phyloP scores from a whole-genome alignment of 176 grass and related monocot genomes.

The Eragrostis nindensis region DNA sequence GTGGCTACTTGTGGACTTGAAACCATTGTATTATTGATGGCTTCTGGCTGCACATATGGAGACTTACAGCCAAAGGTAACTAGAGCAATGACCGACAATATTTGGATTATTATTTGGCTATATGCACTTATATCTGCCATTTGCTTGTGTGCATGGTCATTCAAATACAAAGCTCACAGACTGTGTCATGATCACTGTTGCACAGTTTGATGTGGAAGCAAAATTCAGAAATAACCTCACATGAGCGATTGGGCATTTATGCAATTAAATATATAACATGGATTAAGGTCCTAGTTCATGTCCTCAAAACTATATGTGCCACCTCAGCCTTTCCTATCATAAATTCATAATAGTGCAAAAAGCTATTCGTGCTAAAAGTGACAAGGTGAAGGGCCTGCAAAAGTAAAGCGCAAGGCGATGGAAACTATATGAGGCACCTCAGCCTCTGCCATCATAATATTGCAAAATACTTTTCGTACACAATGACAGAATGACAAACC shows the following conservation, averaged over 20 bases:
- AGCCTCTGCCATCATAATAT: too few species aligned
- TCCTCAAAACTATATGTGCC: not conserved
- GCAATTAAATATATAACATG: not conserved
- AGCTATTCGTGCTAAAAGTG: not conserved
- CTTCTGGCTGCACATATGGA: not conserved
- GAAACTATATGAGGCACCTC: too few species aligned
- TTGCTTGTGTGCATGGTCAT: not conserved
- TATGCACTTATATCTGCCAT: not conserved
- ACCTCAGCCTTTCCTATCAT: not conserved
- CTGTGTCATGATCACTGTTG: not conserved
- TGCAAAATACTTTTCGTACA: too few species aligned
- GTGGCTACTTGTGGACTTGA: not conserved
- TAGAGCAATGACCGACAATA: not conserved
- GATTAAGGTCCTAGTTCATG: conserved; percentile 1
- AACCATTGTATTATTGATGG: not conserved
- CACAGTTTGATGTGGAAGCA: not conserved
- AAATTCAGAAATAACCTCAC: not conserved
- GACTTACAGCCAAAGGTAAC: not conserved
- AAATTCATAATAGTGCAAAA: not conserved
- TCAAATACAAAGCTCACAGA: not conserved
- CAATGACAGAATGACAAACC: too few species aligned
- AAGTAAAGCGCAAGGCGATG: not conserved
- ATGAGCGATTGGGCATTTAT: not conserved
- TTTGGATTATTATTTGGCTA: not conserved
- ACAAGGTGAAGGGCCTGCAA: not conserved